Conservation (phyloP, 164 flowering plant species). For the Vitis rupestris region DNA sequence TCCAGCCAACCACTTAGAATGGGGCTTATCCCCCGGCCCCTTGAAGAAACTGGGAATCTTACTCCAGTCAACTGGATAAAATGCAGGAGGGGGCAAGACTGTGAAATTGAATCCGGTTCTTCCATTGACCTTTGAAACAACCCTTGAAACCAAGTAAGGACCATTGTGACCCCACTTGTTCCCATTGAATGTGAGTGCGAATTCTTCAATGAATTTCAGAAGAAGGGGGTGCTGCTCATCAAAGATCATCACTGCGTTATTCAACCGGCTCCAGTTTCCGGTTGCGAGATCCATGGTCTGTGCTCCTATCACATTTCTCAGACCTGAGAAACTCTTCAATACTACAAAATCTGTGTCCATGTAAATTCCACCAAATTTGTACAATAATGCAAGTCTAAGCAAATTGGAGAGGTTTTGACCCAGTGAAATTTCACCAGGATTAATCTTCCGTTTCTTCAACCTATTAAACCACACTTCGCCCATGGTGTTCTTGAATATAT, state of each 20-base stretch:
- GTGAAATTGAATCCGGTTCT: slow-evolving; percentile 56
- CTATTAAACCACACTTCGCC: slow-evolving; percentile 61
- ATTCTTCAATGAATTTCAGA: slow-evolving; percentile 75
- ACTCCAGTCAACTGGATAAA: slow-evolving; percentile 88
- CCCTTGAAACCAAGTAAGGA: slow-evolving; percentile 90
- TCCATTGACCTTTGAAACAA: slow-evolving; percentile 46
- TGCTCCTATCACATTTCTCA: slow-evolving; percentile 82
- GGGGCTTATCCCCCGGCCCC: slow-evolving; percentile 33
- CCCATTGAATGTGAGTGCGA: slow-evolving; percentile 80
- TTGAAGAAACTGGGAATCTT: slow-evolving; percentile 46
- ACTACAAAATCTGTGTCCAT: slow-evolving; percentile 81
- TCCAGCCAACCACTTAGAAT: slow-evolving; percentile 46
- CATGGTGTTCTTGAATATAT: slow-evolving; percentile 51
- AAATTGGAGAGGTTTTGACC: slow-evolving; percentile 92
- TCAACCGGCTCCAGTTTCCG: slow-evolving; percentile 78
- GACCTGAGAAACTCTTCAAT: slow-evolving; percentile 46
- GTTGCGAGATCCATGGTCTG: slow-evolving; percentile 55
- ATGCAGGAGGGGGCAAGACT: slow-evolving; percentile 67
- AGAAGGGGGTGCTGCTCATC: slow-evolving; percentile 77
- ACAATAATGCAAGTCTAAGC: slow-evolving; percentile 68
- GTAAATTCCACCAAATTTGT: slow-evolving; percentile 82
- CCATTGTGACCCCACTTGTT: slow-evolving; percentile 98
- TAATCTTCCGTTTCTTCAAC: slow-evolving; percentile 48
- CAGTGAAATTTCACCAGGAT: slow-evolving; percentile 71
- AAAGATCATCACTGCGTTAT: slow-evolving; percentile 88